A percentile compares a stretch with the other conserved stretches of the same genome.
phyloP scores from a whole-genome alignment of 2,329 filamentous ascomycete genomes.

The Cladosporium phlei region DNA sequence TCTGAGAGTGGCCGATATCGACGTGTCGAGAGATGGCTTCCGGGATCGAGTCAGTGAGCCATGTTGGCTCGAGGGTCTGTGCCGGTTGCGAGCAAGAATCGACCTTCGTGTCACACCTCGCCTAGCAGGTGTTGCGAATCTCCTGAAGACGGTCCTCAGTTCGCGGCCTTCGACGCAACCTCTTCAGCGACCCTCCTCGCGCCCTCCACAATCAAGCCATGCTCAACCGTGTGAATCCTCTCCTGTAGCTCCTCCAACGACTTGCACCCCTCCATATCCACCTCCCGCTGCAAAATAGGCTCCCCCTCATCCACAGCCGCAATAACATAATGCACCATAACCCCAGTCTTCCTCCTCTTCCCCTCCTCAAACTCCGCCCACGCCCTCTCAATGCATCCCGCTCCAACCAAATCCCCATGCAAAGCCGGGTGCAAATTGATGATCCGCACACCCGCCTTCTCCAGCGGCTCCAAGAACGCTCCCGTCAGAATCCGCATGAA shows the following conservation, averaged over 20 bases:
- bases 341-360: slow-evolving; percentile 64
- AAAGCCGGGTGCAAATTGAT: slow-evolving; percentile 80
- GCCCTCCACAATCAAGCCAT: slow-evolving; percentile 73
- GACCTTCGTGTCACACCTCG: no score
- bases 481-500: slow-evolving; percentile 81
- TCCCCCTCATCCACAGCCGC: slow-evolving; percentile 72
- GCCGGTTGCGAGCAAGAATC: no score
- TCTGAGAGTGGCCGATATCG: no score
- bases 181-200: slow-evolving; percentile 48
- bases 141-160: no score
- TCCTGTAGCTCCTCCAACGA: slow-evolving; percentile 61
- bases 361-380: slow-evolving; percentile 67
- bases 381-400: slow-evolving; percentile 67
- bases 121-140: no score
- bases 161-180: neutral
- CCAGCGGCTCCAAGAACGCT: slow-evolving; percentile 65
- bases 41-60: no score
- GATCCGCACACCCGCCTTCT: slow-evolving; percentile 57
- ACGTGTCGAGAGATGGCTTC: no score
- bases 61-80: no score
- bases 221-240: slow-evolving; percentile 72
- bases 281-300: slow-evolving; percentile 65
- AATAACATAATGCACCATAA: slow-evolving; percentile 84
- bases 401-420: slow-evolving; percentile 69
- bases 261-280: slow-evolving; percentile 58